A percentile compares a stretch with the other conserved stretches of the same genome.
These are phyloP conservation scores for Paraphoma chrysanthemicola DNA, from an alignment of 2,329 filamentous ascomycete genomes.

Conservation along the genomic window DNA sequence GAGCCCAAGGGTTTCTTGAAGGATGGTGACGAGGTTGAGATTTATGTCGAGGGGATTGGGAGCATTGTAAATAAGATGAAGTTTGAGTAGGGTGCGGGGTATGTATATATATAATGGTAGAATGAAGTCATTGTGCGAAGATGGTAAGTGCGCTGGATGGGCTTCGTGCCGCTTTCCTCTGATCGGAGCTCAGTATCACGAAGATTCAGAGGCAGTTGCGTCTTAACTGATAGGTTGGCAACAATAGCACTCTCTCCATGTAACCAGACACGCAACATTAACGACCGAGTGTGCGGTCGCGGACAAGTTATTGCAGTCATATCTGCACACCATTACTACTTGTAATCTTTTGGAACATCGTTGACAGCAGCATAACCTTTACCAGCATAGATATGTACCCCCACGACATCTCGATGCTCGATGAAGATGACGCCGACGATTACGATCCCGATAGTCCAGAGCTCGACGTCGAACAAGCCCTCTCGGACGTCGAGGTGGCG, in stretches of 20 bases:
- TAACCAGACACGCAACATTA: too few species aligned
- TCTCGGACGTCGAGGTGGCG: background rate
- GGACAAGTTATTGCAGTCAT: too few species aligned
- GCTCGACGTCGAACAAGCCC: background rate
- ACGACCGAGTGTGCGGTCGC: too few species aligned
- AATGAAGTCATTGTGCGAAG: background rate
- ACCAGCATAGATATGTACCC: background rate
- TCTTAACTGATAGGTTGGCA: too few species aligned
- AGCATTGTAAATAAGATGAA: slow-evolving; percentile 43
- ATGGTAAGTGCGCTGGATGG: background rate
- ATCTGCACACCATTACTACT: too few species aligned
- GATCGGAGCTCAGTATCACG: too few species aligned
- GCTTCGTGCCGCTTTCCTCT: too few species aligned
- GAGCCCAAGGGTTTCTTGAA: slow-evolving; percentile 46
- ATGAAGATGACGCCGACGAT: background rate
- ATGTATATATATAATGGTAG: background rate
- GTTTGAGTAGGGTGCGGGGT: slow-evolving; percentile 32
- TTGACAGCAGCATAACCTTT: too few species aligned
- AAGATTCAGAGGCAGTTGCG: too few species aligned
- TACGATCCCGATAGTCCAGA: background rate
- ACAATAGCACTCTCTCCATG: too few species aligned
- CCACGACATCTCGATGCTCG: background rate
- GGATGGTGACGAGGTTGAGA: slow-evolving; percentile 46
- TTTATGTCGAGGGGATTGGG: slow-evolving; percentile 44
- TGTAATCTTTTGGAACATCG: too few species aligned